Percentiles rank a stretch among this genome's conserved stretches.
phyloP scores from a whole-genome alignment of 2,329 filamentous ascomycete species.

The Monilinia fructigena region DNA sequence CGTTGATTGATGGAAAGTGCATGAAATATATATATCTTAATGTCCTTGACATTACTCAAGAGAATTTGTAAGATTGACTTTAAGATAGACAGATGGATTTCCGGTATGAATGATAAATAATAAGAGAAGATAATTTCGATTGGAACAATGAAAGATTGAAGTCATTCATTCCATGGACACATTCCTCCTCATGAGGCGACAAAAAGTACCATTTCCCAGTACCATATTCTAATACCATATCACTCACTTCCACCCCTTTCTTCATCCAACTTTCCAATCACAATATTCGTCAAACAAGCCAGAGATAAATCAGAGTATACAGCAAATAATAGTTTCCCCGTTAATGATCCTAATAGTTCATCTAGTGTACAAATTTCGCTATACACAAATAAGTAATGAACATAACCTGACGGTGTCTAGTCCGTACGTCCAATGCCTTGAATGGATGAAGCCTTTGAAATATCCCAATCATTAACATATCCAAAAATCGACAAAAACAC shows the following conservation, averaged over 20 bases:
- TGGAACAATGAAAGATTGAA: neutral
- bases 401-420: neutral
- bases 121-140: neutral
- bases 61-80: neutral
- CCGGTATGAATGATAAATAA: too few relatives aligned
- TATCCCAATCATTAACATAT: constrained; percentile 1
- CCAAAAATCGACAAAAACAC: neutral
- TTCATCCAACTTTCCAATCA: neutral
- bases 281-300: neutral
- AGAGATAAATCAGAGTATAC: neutral
- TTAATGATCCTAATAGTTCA: neutral
- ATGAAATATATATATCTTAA: neutral
- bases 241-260: neutral
- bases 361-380: constrained; percentile 14
- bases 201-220: neutral
- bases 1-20: neutral
- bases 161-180: neutral
- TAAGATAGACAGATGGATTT: neutral
- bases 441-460: constrained; percentile 10
- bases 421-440: constrained; percentile 6
- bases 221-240: neutral
- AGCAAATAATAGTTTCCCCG: neutral
- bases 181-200: neutral
- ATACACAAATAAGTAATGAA: neutral
- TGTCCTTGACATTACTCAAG: neutral